Base-by-base conservation (phyloP, 176 grass and related monocot species). In the Oryza punctata region DNA sequence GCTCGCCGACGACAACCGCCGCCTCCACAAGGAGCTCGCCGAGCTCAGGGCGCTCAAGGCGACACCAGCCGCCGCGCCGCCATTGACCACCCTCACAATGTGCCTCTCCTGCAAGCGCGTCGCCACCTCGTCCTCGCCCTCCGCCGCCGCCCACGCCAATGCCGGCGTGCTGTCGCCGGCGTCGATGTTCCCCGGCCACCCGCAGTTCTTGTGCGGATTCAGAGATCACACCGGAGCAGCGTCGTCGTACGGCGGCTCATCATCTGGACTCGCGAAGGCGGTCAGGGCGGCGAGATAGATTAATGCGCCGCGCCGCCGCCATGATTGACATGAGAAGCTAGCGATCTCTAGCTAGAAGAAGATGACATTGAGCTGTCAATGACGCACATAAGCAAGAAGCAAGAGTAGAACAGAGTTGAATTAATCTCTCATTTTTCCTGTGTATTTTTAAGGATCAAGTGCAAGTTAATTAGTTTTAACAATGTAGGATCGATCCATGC, bases 91-190 rank as follows among this genome's bases (percentile, higher is more conserved):
- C 10, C 90, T 98, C 81, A 91, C 91, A 73, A 98, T 96, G 93
- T 98, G 96, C 73, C 91, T 93, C 0, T 98, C 93, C 27, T 98
- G 96, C 87, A 84, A 92, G 63, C 87, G 91, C 83, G 91, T 98
- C 61, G 92, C 80, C 82, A 18, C n/a, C 33, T 2, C 46, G 21
- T 10, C 43, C 46, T 2, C 33, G 10, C 46, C 38, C 44, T 5
- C 23, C 23, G 7, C 50, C 27, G 18, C 44, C 30, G 43, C 37
- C 7, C 37, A 38, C 10, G 9, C 50, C 50, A 77, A 61, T 75
- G 82, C 29, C 15, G 75, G n/a, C 50, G 13, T 12, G 41, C 38
- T 47, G 21, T 29, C 88, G 5, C 18, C 84, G 28, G 44, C 50
- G 47, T 7, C 60, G 13, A 7, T 73, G 67, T 57, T 57, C 52